Evolutionary conservation across 2,329 filamentous ascomycete species (phyloP).

Genomic region (Cladophialophora yegresii): DNA sequence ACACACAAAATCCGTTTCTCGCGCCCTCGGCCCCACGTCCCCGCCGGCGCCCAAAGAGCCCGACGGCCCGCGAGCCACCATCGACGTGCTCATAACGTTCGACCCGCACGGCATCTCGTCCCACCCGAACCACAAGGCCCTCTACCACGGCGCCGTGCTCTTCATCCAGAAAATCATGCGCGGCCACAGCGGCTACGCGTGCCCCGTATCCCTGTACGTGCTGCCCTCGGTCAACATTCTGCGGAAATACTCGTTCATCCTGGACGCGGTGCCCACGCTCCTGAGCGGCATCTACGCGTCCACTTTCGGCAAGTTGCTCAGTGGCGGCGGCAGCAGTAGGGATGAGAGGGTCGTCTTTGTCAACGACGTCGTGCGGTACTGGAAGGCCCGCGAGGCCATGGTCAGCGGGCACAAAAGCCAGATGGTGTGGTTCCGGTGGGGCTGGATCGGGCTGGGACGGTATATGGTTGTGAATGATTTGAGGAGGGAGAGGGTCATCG

Average conservation of each 20-base stretch:
- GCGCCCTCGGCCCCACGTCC: conserved; percentile 3
- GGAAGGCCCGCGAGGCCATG: conserved; percentile 81
- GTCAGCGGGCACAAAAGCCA: conserved; percentile 86
- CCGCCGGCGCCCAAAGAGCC: conserved; percentile 39
- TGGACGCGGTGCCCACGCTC: conserved; percentile 76
- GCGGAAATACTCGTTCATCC: conserved; percentile 77
- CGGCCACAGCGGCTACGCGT: conserved; percentile 63
- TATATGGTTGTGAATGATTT: conserved; percentile 98
- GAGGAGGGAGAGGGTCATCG: conserved; percentile 56
- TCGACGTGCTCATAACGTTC: conserved; percentile 88
- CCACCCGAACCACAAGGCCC: conserved; percentile 90
- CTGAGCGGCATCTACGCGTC: conserved; percentile 54
- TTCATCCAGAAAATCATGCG: conserved; percentile 70
- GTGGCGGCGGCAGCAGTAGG: conserved; percentile 42
- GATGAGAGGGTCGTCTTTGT: conserved; percentile 67
- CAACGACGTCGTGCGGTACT: conserved; percentile 64
- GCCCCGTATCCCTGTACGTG: conserved; percentile 82
- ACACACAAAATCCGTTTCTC: conserved; percentile 26
- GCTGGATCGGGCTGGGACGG: conserved; percentile 85
- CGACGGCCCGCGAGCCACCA: conserved; percentile 55
- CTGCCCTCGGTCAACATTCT: conserved; percentile 70
- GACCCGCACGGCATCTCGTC: conserved; percentile 78
- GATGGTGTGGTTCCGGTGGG: conserved; percentile 98
- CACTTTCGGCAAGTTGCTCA: conserved; percentile 29
- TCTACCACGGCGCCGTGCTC: conserved; percentile 75